Evolutionary conservation across 2,329 filamentous ascomycete species (phyloP).

Genomic region (Cercospora sp.): DNA sequence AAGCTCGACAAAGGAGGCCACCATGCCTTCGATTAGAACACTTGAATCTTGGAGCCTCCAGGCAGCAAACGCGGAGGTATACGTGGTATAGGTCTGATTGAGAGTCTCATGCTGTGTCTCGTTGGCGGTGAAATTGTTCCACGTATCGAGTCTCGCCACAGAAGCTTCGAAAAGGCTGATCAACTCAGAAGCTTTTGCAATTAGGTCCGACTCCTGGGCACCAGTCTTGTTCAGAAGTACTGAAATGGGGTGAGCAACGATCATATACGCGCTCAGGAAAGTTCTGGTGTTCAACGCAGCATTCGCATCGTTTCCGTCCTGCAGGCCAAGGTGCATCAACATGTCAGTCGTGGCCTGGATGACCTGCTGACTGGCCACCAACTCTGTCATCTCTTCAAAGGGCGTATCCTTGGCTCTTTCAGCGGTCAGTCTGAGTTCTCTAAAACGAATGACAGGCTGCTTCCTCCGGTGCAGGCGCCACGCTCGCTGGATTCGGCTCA

Average conservation of each 20-base stretch:
- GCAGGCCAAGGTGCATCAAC: constrained; percentile 67
- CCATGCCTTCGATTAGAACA: constrained; percentile 77
- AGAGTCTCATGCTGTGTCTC: constrained; percentile 63
- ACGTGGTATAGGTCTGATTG: constrained; percentile 69
- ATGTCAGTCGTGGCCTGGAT: constrained; percentile 66
- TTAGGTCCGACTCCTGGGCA: constrained; percentile 68
- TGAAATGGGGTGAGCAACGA: constrained; percentile 74
- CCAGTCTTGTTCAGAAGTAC: constrained; percentile 76
- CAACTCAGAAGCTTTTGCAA: constrained; percentile 74
- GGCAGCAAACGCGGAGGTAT: constrained; percentile 75
- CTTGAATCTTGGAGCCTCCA: constrained; percentile 82
- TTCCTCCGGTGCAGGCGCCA: constrained; percentile 64
- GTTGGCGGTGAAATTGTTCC: constrained; percentile 67
- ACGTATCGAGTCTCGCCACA: constrained; percentile 63
- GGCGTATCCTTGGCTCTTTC: constrained; percentile 68
- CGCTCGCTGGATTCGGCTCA: constrained; percentile 65
- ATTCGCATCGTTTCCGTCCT: constrained; percentile 59
- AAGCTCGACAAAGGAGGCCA: constrained; percentile 81
- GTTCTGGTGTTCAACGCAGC: constrained; percentile 69
- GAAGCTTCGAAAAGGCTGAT: constrained; percentile 76
- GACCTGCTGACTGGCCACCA: constrained; percentile 67
- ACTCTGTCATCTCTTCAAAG: constrained; percentile 71
- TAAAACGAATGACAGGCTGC: constrained; percentile 65
- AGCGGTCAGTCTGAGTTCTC: constrained; percentile 66
- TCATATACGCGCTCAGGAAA: constrained; percentile 77